phyloP scores from a whole-genome alignment of 805 yeast genomes.

The Saturnispora dispora region DNA sequence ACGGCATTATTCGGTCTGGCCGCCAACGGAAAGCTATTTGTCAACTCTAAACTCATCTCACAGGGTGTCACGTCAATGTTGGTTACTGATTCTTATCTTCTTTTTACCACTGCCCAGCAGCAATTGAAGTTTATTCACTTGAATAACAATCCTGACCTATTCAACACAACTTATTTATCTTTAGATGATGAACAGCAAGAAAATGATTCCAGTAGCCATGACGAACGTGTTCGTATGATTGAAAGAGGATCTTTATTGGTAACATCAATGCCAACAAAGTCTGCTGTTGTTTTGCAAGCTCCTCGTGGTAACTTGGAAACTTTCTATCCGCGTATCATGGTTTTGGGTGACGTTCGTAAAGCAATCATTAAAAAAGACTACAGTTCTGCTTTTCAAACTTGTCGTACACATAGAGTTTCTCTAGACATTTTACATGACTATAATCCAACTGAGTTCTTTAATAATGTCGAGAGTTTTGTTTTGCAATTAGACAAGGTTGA shows the following conservation, averaged over 20 bases:
- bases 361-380: constrained; percentile 52
- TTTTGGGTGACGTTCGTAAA: constrained; percentile 70
- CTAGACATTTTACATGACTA: constrained; percentile 85
- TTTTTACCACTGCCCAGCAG: constrained; percentile 82
- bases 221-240: constrained; percentile 80
- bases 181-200: constrained; percentile 10
- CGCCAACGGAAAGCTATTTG: constrained; percentile 63
- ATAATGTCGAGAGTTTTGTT: constrained; percentile 58
- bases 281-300: constrained; percentile 81
- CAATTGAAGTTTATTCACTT: constrained; percentile 75
- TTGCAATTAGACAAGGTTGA: constrained; percentile 63
- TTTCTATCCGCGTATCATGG: constrained; percentile 87
- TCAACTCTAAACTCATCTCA: constrained; percentile 49
- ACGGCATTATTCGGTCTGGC: constrained; percentile 56
- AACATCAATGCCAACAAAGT: constrained; percentile 69
- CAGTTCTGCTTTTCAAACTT: constrained; percentile 65
- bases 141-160: constrained; percentile 17
- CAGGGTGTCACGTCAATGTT: constrained; percentile 76
- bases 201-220: constrained; percentile 41
- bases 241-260: constrained; percentile 90
- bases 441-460: constrained; percentile 58
- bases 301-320: constrained; percentile 96
- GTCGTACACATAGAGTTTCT: constrained; percentile 88
- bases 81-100: constrained; percentile 59
- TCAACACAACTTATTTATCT: constrained; percentile 12